Percentiles rank a stretch among this genome's conserved stretches.
phyloP scores from a whole-genome alignment of 2,329 filamentous ascomycete genomes.

The Helicocarpus griseus region DNA sequence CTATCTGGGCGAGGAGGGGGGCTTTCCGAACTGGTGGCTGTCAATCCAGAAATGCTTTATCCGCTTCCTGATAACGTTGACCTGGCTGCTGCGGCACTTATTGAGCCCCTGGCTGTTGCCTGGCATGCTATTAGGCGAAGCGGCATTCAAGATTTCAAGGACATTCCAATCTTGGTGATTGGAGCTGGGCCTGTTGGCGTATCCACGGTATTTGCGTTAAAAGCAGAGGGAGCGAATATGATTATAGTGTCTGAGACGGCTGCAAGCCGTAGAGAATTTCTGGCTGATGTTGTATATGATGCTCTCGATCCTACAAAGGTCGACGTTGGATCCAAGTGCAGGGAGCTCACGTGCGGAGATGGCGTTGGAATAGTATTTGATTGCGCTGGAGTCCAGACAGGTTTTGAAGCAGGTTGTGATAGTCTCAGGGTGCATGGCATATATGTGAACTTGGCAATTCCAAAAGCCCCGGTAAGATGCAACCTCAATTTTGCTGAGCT shows the following conservation, averaged over 20 bases:
- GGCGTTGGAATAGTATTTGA: constrained; percentile 27
- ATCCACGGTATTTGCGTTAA: constrained; percentile 49
- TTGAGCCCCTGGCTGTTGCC: constrained; percentile 54
- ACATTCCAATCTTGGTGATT: constrained; percentile 44
- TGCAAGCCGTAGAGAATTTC: constrained; percentile 41
- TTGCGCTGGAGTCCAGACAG: constrained; percentile 24
- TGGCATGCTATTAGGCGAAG: constrained; percentile 52
- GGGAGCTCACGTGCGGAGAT: constrained; percentile 19
- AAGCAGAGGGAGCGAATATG: constrained; percentile 41
- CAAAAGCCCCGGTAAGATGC: constrained; percentile 22
- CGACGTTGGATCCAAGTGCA: constrained; percentile 18
- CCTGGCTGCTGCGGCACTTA: constrained; percentile 38
- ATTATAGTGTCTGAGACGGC: constrained; percentile 52
- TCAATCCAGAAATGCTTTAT: constrained; percentile 18
- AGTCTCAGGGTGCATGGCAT: constrained; percentile 19
- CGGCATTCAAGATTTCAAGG: constrained; percentile 29
- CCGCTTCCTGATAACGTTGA: constrained; percentile 15
- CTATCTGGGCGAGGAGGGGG: constrained; percentile 32
- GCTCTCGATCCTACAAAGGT: constrained; percentile 41
- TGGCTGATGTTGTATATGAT: constrained; percentile 46
- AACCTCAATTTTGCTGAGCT: background rate
- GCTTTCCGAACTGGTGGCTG: constrained; percentile 18
- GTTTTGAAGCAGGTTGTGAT: constrained; percentile 22
- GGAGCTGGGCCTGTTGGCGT: constrained; percentile 56
- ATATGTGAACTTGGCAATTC: constrained; percentile 26